Evolutionary conservation across 805 yeast species (phyloP), one percentile per base, ranked within the genome.

Genomic region (Danielozyma ontarioensis): DNA sequence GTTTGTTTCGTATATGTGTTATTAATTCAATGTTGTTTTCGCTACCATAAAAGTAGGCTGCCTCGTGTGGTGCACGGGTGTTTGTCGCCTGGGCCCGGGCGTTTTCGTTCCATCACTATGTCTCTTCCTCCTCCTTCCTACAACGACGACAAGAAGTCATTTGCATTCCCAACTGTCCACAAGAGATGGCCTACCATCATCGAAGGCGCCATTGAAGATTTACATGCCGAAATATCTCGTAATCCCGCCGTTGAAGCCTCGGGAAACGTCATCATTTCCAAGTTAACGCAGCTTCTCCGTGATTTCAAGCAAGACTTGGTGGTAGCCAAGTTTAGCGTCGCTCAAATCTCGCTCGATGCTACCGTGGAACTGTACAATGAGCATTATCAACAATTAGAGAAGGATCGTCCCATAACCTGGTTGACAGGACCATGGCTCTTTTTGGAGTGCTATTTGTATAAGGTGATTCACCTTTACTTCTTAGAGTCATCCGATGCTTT

Each of bases 151-250:
- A 57, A 67, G 25, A 72, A 70, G 37, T 84, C 96, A 3, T 93
- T 93, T 55, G 97, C 95, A 7, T 78, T 73, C 51, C 68, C 76
- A 23, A 88, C 97, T 0, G 83, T 85, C 7, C 70, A 76, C 41
- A 66, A 68, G 24, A 79, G 98, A 57, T 93, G 97, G 97, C 90
- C 95, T 18, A 77, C 76, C 35, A 86, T 93, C 44, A 51, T 89
- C 29, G 68, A 73, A 18, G 83, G 80, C 14, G 77, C 80, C 13
- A 64, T 85, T 28, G 73, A 69, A 17, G 97, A 89, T 51, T 61
- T 81, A 27, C 42, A 62, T 13, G 52, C 63, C 13, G 49, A 65
- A 18, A 50, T 50, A n/a, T 41, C 36, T 5, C 41, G 47, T 3
- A 53, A 55, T 14, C 51, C 55, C 13, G 48, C 45, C 2, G 40